phyloP scores from a whole-genome alignment of 129 eudicot genomes.

The Flaveria robusta region DNA sequence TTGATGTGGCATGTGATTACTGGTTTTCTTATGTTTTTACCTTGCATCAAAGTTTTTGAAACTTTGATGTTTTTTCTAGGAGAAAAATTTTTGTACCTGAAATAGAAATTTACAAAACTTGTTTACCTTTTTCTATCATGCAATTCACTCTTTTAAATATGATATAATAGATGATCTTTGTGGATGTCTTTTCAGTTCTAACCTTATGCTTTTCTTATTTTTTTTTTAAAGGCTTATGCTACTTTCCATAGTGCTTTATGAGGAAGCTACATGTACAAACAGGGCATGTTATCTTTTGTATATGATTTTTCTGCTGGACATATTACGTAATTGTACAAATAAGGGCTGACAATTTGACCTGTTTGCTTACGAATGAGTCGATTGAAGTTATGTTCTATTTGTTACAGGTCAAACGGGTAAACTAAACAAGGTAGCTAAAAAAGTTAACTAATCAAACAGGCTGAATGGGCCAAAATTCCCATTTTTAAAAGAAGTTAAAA shows the following conservation, averaged over 20 bases:
- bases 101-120: not conserved
- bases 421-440: not conserved
- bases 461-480: not conserved
- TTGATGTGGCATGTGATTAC: not conserved
- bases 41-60: not conserved
- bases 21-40: not conserved
- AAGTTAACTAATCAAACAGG: not conserved
- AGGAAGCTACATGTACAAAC: not conserved
- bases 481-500: not conserved
- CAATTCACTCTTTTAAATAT: not conserved
- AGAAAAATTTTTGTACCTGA: not conserved
- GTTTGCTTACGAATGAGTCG: not conserved
- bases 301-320: not conserved
- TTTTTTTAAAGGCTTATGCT: not conserved
- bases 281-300: not conserved
- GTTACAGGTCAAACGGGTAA: not conserved
- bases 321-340: not conserved
- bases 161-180: constrained; percentile 16
- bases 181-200: not conserved
- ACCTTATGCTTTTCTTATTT: not conserved
- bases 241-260: constrained; percentile 5
- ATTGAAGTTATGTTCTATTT: not conserved
- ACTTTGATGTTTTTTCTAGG: not conserved
- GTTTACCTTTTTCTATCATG: not conserved
- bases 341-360: not conserved